phyloP scores from a whole-genome alignment of 495 filamentous ascomycete genomes.

The Monascus purpureus region DNA sequence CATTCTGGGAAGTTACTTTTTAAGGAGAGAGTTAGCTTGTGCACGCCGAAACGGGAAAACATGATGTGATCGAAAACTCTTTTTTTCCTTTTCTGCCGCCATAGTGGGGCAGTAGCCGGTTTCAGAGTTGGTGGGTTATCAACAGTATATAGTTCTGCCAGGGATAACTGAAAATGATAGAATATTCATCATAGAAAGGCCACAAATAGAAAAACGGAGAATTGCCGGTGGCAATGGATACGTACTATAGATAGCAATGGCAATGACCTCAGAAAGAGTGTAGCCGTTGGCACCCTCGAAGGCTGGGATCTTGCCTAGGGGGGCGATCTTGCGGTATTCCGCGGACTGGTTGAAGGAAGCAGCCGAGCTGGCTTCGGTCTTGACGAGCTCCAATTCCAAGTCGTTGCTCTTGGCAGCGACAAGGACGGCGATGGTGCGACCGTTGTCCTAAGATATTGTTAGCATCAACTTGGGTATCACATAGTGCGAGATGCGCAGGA shows the following conservation, averaged over 20 bases:
- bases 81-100: neutral
- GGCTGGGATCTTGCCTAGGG: conserved; percentile 78
- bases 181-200: conserved; percentile 67
- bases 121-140: conserved; percentile 56
- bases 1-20: conserved; percentile 95
- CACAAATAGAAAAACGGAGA: conserved; percentile 3
- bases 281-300: conserved; percentile 92
- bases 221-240: conserved; percentile 22
- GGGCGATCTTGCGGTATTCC: conserved; percentile 76
- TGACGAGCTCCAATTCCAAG: conserved; percentile 74
- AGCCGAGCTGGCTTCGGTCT: conserved; percentile 36
- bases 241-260: conserved; percentile 95
- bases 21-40: conserved; percentile 17
- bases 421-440: conserved; percentile 73
- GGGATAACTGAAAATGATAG: conserved; percentile 91
- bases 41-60: conserved; percentile 8
- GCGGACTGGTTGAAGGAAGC: conserved; percentile 27
- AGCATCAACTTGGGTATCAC: neutral
- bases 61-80: neutral
- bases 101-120: conserved; percentile 19
- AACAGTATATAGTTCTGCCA: conserved; percentile 83
- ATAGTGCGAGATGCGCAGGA: too few relatives aligned
- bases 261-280: conserved; percentile 74
- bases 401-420: conserved; percentile 94
- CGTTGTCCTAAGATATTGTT: conserved; percentile 49